These are phyloP conservation scores for Cytidiella melzeri DNA, from an alignment of 768 basidiomycete species.

Conservation along the genomic window DNA sequence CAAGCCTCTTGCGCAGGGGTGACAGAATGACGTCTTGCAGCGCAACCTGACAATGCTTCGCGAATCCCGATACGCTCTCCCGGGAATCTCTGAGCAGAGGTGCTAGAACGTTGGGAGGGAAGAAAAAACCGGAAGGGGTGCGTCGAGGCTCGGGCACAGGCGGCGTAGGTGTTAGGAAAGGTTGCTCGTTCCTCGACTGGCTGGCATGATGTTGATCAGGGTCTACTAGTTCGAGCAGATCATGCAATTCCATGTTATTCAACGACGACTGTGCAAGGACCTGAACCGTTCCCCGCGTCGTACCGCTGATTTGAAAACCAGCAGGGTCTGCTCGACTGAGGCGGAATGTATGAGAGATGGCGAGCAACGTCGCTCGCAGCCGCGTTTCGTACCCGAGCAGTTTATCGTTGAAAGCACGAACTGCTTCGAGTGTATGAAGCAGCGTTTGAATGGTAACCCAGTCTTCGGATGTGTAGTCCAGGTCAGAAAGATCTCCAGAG, in stretches of 20 bases:
- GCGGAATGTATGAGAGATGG: slow-evolving; percentile 55
- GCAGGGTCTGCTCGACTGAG: slow-evolving; percentile 47
- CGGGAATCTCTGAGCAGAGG: slow-evolving; percentile 42
- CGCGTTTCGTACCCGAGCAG: slow-evolving; percentile 64
- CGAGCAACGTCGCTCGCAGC: slow-evolving; percentile 50
- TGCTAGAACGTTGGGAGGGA: slow-evolving; percentile 26
- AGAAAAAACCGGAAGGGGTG: slow-evolving; percentile 22
- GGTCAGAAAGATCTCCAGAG: slow-evolving; percentile 59
- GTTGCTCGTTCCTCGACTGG: slow-evolving; percentile 12
- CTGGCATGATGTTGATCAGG: slow-evolving; percentile 26
- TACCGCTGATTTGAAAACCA: slow-evolving; percentile 47
- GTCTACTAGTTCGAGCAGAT: slow-evolving; percentile 50
- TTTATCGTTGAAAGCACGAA: slow-evolving; percentile 65
- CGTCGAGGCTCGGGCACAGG: slow-evolving; percentile 24
- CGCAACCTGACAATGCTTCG: slow-evolving; percentile 66
- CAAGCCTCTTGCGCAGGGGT: slow-evolving; percentile 71
- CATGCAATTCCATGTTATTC: slow-evolving; percentile 72
- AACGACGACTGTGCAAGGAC: slow-evolving; percentile 80
- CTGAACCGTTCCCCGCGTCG: slow-evolving; percentile 62
- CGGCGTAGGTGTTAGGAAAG: slow-evolving; percentile 13
- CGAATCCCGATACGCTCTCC: slow-evolving; percentile 54
- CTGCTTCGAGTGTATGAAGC: slow-evolving; percentile 79
- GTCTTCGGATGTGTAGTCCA: slow-evolving; percentile 83
- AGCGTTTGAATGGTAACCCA: slow-evolving; percentile 83
- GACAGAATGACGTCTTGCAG: slow-evolving; percentile 81